Percentiles rank a stretch among this genome's conserved stretches.
Evolutionary conservation across 2,329 filamentous ascomycete genomes (phyloP).

Genomic region (Corinectria fuckeliana): DNA sequence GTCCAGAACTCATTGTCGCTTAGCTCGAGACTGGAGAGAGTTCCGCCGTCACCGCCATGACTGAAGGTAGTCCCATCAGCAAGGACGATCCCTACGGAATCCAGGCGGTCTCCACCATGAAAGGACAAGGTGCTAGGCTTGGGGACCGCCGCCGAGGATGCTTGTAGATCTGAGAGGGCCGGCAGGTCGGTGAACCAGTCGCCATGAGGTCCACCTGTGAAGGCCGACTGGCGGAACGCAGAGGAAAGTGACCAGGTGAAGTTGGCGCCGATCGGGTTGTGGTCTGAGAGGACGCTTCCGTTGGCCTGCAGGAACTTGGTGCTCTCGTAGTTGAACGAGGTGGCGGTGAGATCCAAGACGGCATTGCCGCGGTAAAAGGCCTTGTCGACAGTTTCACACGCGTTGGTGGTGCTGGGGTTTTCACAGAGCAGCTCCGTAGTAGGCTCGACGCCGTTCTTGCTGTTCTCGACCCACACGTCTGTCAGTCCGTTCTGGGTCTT

Average conservation of each 20-base stretch:
- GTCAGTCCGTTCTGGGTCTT: constrained; percentile 56
- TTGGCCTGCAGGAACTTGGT: constrained; percentile 62
- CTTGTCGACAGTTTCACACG: constrained; percentile 73
- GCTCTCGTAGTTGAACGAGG: constrained; percentile 61
- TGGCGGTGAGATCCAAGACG: constrained; percentile 52
- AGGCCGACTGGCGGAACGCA: constrained; percentile 5
- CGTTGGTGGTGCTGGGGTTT: constrained; percentile 55
- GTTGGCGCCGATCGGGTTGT: constrained; percentile 68
- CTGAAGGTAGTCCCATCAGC: not conserved
- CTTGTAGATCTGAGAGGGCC: not conserved
- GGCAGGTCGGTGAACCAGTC: constrained; percentile 12
- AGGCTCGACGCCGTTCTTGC: constrained; percentile 55
- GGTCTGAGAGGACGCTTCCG: constrained; percentile 65
- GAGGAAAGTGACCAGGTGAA: constrained; percentile 46
- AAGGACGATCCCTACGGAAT: constrained; percentile 2
- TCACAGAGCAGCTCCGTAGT: constrained; percentile 3
- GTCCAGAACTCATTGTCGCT: constrained; percentile 8
- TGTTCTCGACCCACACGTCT: constrained; percentile 66
- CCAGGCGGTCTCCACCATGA: not conserved
- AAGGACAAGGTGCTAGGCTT: constrained; percentile 8
- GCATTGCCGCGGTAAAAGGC: constrained; percentile 64
- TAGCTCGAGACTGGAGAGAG: not conserved
- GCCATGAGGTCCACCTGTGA: constrained; percentile 2
- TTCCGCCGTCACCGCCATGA: constrained; percentile 8
- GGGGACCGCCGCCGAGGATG: not conserved